Evolutionary conservation across 2,329 filamentous ascomycete species (phyloP).

Genomic region (Grosmannia clavigera): DNA sequence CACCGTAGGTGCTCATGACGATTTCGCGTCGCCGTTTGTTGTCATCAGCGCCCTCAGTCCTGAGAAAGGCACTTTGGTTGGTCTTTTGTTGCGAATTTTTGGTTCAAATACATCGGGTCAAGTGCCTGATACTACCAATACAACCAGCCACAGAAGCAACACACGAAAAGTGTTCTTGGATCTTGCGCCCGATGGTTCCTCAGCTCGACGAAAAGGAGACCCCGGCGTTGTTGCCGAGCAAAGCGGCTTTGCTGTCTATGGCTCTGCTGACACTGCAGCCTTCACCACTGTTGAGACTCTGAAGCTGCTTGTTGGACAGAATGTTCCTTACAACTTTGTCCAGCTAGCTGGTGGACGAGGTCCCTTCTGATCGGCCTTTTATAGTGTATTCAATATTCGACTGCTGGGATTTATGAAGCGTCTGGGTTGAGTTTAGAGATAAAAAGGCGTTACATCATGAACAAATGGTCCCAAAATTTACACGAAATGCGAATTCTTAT

Average conservation of each 20-base stretch:
- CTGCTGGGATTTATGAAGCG: background rate
- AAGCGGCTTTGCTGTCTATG: conserved; percentile 69
- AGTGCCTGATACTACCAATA: conserved; percentile 16
- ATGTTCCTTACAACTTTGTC: conserved; percentile 81
- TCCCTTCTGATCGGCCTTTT: conserved; percentile 26
- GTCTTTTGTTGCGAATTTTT: conserved; percentile 65
- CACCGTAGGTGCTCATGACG: conserved; percentile 24
- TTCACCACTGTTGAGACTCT: conserved; percentile 78
- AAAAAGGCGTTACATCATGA: background rate
- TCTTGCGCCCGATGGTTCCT: conserved; percentile 41
- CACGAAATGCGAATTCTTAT: background rate
- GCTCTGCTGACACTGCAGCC: conserved; percentile 65
- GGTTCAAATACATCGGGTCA: conserved; percentile 29
- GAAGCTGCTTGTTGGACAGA: conserved; percentile 68
- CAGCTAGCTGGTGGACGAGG: conserved; percentile 50
- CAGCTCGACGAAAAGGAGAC: conserved; percentile 48
- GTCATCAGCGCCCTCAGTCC: conserved; percentile 68
- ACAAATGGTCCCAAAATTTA: background rate
- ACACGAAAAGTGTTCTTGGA: conserved; percentile 66
- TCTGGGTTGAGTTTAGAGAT: background rate
- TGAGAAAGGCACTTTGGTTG: conserved; percentile 67
- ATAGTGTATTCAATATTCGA: background rate
- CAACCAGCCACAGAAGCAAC: conserved; percentile 13
- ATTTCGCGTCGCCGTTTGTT: conserved; percentile 55
- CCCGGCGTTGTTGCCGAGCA: conserved; percentile 57